Evolutionary conservation across 768 basidiomycete genomes (phyloP), one percentile per base, ranked within the genome.

Genomic region (Auricularia cornea): DNA sequence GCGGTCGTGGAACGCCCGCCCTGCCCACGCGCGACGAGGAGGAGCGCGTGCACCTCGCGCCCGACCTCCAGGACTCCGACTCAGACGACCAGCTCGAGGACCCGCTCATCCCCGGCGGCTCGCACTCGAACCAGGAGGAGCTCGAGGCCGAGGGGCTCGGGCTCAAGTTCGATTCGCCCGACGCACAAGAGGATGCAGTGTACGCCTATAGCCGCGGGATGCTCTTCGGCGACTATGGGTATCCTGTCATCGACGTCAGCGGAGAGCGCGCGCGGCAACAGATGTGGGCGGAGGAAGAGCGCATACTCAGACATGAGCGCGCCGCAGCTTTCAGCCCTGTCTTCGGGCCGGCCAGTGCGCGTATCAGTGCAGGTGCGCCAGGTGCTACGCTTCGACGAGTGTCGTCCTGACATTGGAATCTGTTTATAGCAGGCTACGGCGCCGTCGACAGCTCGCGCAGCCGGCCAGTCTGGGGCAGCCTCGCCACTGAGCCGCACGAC

Each of bases 201-300:
- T 98, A 88, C 70, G 80, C 76, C 31, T 82, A 93, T 41, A 88
- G 91, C 72, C 83, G 84, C 72, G 80, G 83, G 67, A 90, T 92
- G 65, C 79, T 95, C 29, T 98, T 94, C 68, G 93, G 93, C 3
- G 90, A 95, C 75, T 93, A 94, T 71, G 84, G 90, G 69, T 96
- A 95, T 71, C 94, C 94, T 0, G 85, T 84, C 62, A 86, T 94
- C 65, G 94, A 96, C 69, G 89, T 92, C 59, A 94, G 90, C 75
- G 84, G 87, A 29, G 91, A 94, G 74, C 68, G 73, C 20, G 90
- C 89, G 23, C 77, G 84, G 65, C 74, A 75, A 33, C 72, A 77
- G 56, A 87, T 90, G 73, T 90, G 91, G 85, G 84, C 86, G 63
- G 91, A 93, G 69, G 94, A 97, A 73, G 91, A 95, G 71, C 81